phyloP scores from a whole-genome alignment of 495 filamentous ascomycete genomes.

The Aspergillus conjunctus region DNA sequence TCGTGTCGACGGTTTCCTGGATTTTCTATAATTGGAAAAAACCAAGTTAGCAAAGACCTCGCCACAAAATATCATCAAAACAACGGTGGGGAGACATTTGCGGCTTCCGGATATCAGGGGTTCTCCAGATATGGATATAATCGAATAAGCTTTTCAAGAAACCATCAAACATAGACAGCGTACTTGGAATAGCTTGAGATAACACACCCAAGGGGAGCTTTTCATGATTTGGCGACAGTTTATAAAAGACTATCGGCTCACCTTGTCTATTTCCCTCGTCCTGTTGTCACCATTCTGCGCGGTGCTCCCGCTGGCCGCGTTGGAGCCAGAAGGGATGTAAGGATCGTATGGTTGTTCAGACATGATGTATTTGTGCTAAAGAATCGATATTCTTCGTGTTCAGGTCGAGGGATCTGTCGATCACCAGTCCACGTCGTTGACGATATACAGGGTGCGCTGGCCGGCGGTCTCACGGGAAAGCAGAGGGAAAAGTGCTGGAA shows the following conservation, averaged over 20 bases:
- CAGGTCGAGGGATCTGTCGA: slow-evolving; percentile 21
- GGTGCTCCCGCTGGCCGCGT: slow-evolving; percentile 43
- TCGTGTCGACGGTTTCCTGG: slow-evolving; percentile 86
- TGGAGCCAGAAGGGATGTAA: slow-evolving; percentile 76
- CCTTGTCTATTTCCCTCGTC: slow-evolving; percentile 76
- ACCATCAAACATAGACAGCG: neutral
- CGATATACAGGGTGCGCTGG: slow-evolving; percentile 19
- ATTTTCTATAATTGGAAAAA: slow-evolving; percentile 71
- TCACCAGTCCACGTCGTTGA: slow-evolving; percentile 28
- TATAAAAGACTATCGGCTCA: slow-evolving; percentile 49
- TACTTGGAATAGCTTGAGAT: neutral
- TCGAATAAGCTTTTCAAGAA: neutral
- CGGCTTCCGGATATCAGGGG: neutral
- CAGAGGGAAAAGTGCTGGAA: slow-evolving; percentile 11
- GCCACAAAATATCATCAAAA: neutral
- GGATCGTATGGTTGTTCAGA: slow-evolving; percentile 85
- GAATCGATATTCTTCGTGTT: slow-evolving; percentile 22
- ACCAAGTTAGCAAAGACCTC: slow-evolving; percentile 21
- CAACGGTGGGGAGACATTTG: neutral
- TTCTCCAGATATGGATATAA: neutral
- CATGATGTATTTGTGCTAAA: slow-evolving; percentile 54
- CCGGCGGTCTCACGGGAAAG: slow-evolving; percentile 20
- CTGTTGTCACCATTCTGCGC: slow-evolving; percentile 64
- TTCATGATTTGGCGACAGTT: neutral
- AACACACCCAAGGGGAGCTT: neutral